Percentiles rank a stretch among this genome's conserved stretches.
These are phyloP conservation scores for Aspergillus aculeatus DNA, from an alignment of 2,329 filamentous ascomycete species.

Conservation along the genomic window DNA sequence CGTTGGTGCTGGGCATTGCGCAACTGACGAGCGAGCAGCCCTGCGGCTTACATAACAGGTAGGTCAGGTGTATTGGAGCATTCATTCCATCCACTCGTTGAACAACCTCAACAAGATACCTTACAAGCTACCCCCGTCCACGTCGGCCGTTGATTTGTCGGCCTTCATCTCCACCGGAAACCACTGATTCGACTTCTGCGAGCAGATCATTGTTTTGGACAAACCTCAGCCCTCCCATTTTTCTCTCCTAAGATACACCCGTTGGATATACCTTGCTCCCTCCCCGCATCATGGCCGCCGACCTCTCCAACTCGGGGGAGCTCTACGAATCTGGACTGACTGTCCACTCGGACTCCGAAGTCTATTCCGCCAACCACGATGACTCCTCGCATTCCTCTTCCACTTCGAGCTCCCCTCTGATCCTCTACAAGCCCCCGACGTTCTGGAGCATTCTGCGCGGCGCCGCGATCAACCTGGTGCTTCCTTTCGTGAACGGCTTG, in stretches of 20 bases:
- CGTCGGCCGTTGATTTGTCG: not conserved
- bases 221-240: not conserved
- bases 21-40: not conserved
- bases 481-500: constrained; percentile 95
- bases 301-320: constrained; percentile 33
- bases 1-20: not conserved
- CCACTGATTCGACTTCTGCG: not conserved
- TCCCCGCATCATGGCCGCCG: constrained; percentile 33
- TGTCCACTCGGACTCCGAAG: constrained; percentile 50
- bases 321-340: constrained; percentile 46
- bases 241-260: not conserved
- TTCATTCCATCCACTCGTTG: not conserved
- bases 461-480: constrained; percentile 88
- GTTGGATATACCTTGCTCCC: not conserved
- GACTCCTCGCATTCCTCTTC: constrained; percentile 33
- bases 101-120: not conserved
- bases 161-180: not conserved
- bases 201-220: not conserved
- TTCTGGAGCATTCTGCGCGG: constrained; percentile 82
- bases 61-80: constrained; percentile 11
- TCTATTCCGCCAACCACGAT: constrained; percentile 46
- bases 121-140: not conserved
- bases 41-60: constrained; percentile 19
- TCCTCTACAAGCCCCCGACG: constrained; percentile 83
- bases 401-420: constrained; percentile 39